Evolutionary conservation across 2,329 filamentous ascomycete genomes (phyloP).

Genomic region (Sodiomyces alkalinus): DNA sequence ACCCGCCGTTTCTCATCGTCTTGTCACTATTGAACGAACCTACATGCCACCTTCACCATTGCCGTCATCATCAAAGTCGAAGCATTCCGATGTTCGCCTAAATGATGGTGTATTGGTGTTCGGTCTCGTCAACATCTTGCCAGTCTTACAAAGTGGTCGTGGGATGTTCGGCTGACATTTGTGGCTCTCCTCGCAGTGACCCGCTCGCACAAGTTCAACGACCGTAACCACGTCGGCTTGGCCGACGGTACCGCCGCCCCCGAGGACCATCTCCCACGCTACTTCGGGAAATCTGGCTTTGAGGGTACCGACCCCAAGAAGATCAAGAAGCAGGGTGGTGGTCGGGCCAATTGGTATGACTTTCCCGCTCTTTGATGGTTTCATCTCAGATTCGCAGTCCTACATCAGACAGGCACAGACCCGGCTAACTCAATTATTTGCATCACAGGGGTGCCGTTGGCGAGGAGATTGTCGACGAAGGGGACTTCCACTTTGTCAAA

Average conservation of each 20-base stretch:
- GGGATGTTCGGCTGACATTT: too few species aligned
- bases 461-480: conserved; percentile 71
- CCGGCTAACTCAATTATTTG: conserved; percentile 5
- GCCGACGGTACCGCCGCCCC: conserved; percentile 57
- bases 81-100: too few species aligned
- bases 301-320: conserved; percentile 75
- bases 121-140: too few species aligned
- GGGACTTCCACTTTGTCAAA: conserved; percentile 72
- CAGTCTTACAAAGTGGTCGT: too few species aligned
- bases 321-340: conserved; percentile 90
- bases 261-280: conserved; percentile 70
- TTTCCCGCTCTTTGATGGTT: conserved; percentile 4
- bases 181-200: conserved; percentile 73
- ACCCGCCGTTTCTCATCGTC: too few species aligned
- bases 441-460: conserved; percentile 60
- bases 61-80: too few species aligned
- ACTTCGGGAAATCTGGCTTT: conserved; percentile 80
- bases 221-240: conserved; percentile 73
- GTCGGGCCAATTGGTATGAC: conserved; percentile 84
- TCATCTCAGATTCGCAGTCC: conserved; percentile 5
- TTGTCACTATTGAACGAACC: too few species aligned
- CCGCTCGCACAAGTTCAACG: conserved; percentile 90
- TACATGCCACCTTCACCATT: too few species aligned
- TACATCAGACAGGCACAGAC: not conserved
- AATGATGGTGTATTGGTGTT: too few species aligned